These are phyloP conservation scores for Hyaloscypha bicolor DNA, from an alignment of 495 filamentous ascomycete species.

Conservation along the genomic window DNA sequence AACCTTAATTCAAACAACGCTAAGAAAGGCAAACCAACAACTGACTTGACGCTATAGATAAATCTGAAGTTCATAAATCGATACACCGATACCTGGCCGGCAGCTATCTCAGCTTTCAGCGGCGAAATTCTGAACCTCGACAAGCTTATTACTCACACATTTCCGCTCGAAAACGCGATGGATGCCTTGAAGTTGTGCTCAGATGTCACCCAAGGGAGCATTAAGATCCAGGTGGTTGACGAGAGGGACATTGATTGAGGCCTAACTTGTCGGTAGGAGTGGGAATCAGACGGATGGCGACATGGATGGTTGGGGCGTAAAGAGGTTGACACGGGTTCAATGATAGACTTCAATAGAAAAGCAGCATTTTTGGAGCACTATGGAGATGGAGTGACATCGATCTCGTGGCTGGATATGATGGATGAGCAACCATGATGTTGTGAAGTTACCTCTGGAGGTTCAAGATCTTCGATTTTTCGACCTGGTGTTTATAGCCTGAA, in stretches of 20 bases:
- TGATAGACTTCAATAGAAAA: no score
- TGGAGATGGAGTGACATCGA: no score
- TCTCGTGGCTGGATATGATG: no score
- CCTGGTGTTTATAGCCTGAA: no score
- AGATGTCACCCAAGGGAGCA: constrained; percentile 50
- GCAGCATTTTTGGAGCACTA: no score
- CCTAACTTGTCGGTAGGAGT: background rate
- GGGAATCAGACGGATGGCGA: no score
- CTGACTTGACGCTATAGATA: constrained; percentile 42
- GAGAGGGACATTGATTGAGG: constrained; percentile 30
- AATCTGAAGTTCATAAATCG: constrained; percentile 61
- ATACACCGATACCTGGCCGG: constrained; percentile 65
- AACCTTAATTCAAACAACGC: background rate
- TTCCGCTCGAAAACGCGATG: constrained; percentile 56
- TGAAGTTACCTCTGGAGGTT: no score
- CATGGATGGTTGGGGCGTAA: no score
- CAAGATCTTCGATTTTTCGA: no score
- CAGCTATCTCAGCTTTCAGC: constrained; percentile 49
- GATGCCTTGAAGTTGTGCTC: constrained; percentile 55
- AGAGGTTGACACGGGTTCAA: no score
- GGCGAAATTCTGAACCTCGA: constrained; percentile 58
- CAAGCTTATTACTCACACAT: constrained; percentile 50
- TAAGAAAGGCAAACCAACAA: constrained; percentile 6
- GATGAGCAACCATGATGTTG: no score
- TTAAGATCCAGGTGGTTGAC: constrained; percentile 64